phyloP scores from a whole-genome alignment of 371 early-diverging fungal species.

The Mucor mucedo region DNA sequence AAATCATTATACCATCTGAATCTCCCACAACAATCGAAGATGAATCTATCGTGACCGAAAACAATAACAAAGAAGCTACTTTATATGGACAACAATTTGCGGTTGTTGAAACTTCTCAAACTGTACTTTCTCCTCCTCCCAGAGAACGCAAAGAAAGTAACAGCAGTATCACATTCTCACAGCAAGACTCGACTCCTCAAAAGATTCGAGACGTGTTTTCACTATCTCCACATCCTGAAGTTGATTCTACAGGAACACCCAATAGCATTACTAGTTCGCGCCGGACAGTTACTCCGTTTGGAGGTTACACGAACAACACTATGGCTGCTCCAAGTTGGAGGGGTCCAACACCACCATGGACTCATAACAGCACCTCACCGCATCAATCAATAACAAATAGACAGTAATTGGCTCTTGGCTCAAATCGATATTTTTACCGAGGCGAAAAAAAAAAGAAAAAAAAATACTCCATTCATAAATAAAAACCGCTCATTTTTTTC shows the following conservation, averaged over 20 bases:
- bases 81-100: constrained; percentile 2
- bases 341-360: constrained; percentile 37
- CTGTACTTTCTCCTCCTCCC: constrained; percentile 17
- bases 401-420: neutral
- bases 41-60: neutral
- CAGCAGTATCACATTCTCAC: neutral
- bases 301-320: neutral
- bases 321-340: constrained; percentile 16
- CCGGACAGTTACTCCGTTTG: constrained; percentile 16
- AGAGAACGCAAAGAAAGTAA: neutral
- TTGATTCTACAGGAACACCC: neutral
- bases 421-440: neutral
- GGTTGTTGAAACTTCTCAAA: neutral
- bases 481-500: neutral
- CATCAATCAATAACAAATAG: constrained; percentile 10
- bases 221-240: constrained; percentile 16
- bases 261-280: neutral
- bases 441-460: constrained; percentile 7
- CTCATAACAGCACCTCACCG: constrained; percentile 10
- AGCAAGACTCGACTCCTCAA: neutral
- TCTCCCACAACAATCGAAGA: constrained; percentile 6
- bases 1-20: neutral
- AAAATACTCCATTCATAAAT: neutral
- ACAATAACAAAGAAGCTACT: neutral
- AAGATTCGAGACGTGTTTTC: constrained; percentile 18